phyloP scores from a whole-genome alignment of 2,329 filamentous ascomycete genomes.

The Zymoseptoria pseudotritici region DNA sequence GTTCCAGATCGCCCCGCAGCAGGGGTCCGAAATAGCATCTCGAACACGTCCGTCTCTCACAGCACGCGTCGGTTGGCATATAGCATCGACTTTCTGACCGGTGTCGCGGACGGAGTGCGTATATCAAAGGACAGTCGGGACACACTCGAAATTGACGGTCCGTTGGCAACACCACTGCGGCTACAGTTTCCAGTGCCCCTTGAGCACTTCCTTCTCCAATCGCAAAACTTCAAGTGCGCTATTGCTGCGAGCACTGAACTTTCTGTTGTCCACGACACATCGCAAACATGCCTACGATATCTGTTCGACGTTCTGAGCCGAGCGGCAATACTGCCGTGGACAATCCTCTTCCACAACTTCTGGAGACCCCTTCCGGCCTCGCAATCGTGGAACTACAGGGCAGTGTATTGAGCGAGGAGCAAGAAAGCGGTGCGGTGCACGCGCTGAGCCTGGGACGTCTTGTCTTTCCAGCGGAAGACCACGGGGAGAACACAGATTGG shows the following conservation, averaged over 20 bases:
- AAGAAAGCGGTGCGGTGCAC: constrained; percentile 22
- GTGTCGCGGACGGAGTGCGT: no score
- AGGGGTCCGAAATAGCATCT: neutral
- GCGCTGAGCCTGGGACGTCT: constrained; percentile 60
- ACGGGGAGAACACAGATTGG: constrained; percentile 63
- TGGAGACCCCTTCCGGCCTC: constrained; percentile 82
- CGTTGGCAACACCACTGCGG: no score
- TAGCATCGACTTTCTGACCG: no score
- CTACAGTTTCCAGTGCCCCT: neutral
- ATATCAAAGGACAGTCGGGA: no score
- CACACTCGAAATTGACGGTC: no score
- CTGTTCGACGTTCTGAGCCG: neutral
- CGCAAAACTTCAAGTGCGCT: neutral
- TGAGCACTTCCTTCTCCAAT: neutral
- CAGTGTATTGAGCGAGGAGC: constrained; percentile 65
- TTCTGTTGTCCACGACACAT: neutral
- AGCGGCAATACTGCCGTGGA: neutral
- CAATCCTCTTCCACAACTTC: constrained; percentile 67
- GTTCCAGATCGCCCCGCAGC: neutral
- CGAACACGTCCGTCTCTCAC: no score
- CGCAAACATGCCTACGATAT: neutral
- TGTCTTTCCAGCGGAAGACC: constrained; percentile 61
- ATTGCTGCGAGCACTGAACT: no score
- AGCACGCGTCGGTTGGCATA: no score
- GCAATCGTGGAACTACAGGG: constrained; percentile 91